Conservation (phyloP, 1,139 yeast genomes). For the Pichia cactophila region DNA sequence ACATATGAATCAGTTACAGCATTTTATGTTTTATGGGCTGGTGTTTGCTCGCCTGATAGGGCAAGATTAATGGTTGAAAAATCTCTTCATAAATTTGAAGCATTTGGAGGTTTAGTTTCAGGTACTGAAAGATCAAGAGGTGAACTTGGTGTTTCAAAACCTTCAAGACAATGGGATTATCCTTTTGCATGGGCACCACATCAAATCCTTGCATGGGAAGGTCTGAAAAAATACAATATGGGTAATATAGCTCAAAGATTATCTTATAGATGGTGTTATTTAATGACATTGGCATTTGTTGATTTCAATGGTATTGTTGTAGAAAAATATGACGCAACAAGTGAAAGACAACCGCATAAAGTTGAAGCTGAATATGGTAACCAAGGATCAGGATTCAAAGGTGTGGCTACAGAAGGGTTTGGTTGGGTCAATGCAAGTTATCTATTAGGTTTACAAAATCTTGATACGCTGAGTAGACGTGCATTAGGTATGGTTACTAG, state of each 20-base stretch:
- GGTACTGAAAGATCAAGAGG: constrained; percentile 80
- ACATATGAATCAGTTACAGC: constrained; percentile 83
- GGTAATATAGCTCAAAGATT: constrained; percentile 57
- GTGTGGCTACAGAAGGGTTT: constrained; percentile 93
- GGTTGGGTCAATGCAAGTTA: constrained; percentile 96
- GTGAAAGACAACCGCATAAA: constrained; percentile 76
- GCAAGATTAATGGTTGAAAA: constrained; percentile 55
- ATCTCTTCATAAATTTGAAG: constrained; percentile 70
- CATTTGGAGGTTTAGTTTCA: constrained; percentile 81
- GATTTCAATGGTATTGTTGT: constrained; percentile 94
- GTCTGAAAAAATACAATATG: constrained; percentile 68
- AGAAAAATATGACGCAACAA: constrained; percentile 88
- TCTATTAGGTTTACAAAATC: constrained; percentile 61
- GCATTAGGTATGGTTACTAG: constrained; percentile 80
- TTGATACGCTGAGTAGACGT: constrained; percentile 63
- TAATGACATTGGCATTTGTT: constrained; percentile 89
- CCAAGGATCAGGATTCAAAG: constrained; percentile 88
- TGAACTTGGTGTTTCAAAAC: constrained; percentile 57
- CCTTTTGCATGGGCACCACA: constrained; percentile 99
- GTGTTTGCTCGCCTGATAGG: constrained; percentile 64
- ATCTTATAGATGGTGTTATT: constrained; percentile 78
- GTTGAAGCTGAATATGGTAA: constrained; percentile 97
- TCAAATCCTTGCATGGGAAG: constrained; percentile 91
- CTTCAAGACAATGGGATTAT: constrained; percentile 95
- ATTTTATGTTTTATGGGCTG: constrained; percentile 91